These are phyloP conservation scores for Pseudogymnoascus sp. DNA, from an alignment of 2,329 filamentous ascomycete genomes.

Conservation along the genomic window DNA sequence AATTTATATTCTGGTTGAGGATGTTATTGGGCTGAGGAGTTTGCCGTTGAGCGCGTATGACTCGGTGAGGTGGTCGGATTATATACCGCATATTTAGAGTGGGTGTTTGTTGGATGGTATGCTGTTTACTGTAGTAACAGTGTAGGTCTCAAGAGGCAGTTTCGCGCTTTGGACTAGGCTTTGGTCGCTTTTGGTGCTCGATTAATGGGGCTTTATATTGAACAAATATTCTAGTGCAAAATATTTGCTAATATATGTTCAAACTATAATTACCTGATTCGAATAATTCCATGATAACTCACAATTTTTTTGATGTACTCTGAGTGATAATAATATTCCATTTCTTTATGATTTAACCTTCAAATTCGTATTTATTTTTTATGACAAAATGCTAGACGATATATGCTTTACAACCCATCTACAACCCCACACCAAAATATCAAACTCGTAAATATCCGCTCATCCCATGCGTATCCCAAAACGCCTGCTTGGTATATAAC, in stretches of 20 bases:
- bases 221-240: no score
- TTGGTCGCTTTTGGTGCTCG: no score
- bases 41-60: slow-evolving; percentile 12
- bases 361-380: neutral
- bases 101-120: neutral
- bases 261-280: no score
- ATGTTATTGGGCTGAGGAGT: slow-evolving; percentile 9
- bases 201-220: no score
- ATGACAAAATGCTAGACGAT: neutral
- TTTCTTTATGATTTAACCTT: neutral
- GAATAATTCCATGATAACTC: no score
- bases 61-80: slow-evolving; percentile 14
- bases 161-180: no score
- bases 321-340: no score
- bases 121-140: no score
- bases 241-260: no score
- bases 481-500: neutral
- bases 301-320: no score
- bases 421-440: neutral
- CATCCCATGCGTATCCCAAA: neutral
- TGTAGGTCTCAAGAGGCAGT: no score
- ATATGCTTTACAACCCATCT: neutral
- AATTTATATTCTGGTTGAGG: slow-evolving; percentile 5
- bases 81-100: slow-evolving; percentile 12
- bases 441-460: neutral